Evolutionary conservation across 768 basidiomycete genomes (phyloP).

Genomic region (Tylopilus felleus): DNA sequence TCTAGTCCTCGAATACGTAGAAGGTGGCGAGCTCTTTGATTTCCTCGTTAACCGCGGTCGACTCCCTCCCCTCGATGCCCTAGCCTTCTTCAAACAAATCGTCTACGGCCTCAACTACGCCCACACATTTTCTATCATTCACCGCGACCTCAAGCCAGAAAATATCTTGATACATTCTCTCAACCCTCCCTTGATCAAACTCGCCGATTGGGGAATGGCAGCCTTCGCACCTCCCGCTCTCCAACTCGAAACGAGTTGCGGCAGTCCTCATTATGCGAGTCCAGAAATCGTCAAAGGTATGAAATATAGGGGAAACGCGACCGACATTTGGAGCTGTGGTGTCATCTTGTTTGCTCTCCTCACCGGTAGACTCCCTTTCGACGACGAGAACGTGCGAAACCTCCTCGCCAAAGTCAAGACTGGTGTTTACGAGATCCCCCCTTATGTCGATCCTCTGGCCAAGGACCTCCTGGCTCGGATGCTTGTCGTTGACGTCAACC

Average conservation of each 20-base stretch:
- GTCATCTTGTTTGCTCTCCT: slow-evolving; percentile 90
- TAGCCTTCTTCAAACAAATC: slow-evolving; percentile 93
- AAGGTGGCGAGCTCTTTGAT: slow-evolving; percentile 96
- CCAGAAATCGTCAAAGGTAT: slow-evolving; percentile 94
- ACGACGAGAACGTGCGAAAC: slow-evolving; percentile 78
- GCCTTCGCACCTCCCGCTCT: slow-evolving; percentile 85
- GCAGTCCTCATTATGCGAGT: slow-evolving; percentile 94
- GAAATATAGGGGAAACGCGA: slow-evolving; percentile 84
- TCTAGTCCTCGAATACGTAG: slow-evolving; percentile 91
- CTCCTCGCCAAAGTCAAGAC: slow-evolving; percentile 84
- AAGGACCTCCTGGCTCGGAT: slow-evolving; percentile 81
- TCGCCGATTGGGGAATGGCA: slow-evolving; percentile 99
- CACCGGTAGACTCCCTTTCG: slow-evolving; percentile 89
- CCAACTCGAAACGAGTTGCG: slow-evolving; percentile 91
- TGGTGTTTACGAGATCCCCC: slow-evolving; percentile 82
- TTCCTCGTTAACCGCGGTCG: slow-evolving; percentile 88
- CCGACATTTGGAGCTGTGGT: slow-evolving; percentile 96
- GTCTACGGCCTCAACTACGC: slow-evolving; percentile 95
- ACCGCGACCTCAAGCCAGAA: slow-evolving; percentile 97
- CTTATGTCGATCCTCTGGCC: slow-evolving; percentile 77
- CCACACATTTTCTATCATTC: slow-evolving; percentile 95
- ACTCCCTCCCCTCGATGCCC: slow-evolving; percentile 75
- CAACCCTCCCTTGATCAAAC: slow-evolving; percentile 82
- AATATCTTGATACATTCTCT: slow-evolving; percentile 89
- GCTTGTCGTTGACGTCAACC: slow-evolving; percentile 81